Percentiles rank a stretch among this genome's conserved stretches.
Evolutionary conservation across 768 basidiomycete species (phyloP).

Genomic region (Hortiboletus campestris): DNA sequence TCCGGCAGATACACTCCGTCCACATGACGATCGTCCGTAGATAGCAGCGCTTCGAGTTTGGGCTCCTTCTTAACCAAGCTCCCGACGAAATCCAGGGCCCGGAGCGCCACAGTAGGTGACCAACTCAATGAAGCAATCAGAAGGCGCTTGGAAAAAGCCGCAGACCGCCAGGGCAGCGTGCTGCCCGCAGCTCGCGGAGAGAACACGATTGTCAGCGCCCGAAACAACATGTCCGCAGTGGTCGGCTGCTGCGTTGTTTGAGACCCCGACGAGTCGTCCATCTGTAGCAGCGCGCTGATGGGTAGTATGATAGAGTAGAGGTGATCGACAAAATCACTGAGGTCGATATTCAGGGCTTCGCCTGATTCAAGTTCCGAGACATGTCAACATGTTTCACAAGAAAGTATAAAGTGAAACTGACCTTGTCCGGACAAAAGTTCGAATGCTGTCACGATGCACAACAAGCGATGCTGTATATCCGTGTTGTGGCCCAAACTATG

Average conservation of each 20-base stretch:
- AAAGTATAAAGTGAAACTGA: conserved; percentile 24
- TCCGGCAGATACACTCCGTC: conserved; percentile 86
- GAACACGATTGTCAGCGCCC: conserved; percentile 79
- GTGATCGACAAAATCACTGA: conserved; percentile 80
- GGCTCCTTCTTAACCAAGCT: conserved; percentile 73
- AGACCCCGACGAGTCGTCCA: conserved; percentile 49
- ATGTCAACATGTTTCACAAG: conserved; percentile 9
- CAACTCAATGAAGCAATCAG: conserved; percentile 78
- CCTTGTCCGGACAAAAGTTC: conserved; percentile 97
- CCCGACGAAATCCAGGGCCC: conserved; percentile 71
- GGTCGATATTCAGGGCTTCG: conserved; percentile 96
- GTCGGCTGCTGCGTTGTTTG: conserved; percentile 34
- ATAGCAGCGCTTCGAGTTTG: conserved; percentile 78
- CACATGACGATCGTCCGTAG: conserved; percentile 79
- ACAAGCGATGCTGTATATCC: conserved; percentile 58
- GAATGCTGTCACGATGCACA: conserved; percentile 95
- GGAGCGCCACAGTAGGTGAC: conserved; percentile 62
- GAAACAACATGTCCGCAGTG: conserved; percentile 76
- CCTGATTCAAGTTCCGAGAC: conserved; percentile 43
- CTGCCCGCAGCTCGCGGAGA: conserved; percentile 61
- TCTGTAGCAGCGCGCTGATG: conserved; percentile 60
- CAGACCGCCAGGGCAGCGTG: conserved; percentile 70
- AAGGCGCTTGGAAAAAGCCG: conserved; percentile 94
- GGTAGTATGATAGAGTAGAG: conserved; percentile 83
- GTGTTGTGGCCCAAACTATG: conserved; percentile 34